phyloP scores from a whole-genome alignment of 306 rosid genomes.

The Casuarina cunninghamiana region DNA sequence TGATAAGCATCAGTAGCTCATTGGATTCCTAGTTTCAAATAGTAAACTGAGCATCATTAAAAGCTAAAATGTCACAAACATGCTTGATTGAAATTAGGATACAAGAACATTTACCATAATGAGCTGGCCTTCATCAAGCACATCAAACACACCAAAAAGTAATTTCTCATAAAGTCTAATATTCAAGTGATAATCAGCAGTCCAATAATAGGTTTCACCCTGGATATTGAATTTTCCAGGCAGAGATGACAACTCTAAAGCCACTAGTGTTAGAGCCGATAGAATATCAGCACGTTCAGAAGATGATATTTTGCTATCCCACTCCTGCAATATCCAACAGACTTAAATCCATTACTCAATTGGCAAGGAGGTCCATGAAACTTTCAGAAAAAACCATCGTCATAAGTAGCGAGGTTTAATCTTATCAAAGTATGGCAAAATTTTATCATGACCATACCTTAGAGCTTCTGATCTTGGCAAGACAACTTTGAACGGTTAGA shows the following conservation, averaged over 20 bases:
- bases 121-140: conserved; percentile 53
- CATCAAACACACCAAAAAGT: conserved; percentile 47
- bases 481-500: conserved; percentile 31
- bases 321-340: conserved; percentile 40
- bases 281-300: conserved; percentile 46
- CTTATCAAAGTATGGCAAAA: not conserved
- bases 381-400: not conserved
- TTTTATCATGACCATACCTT: conserved; percentile 33
- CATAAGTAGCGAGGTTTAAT: not conserved
- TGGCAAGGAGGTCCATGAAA: conserved; percentile 2
- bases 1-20: conserved; percentile 37
- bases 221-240: conserved; percentile 37
- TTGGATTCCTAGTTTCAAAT: conserved; percentile 43
- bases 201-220: conserved; percentile 47
- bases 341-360: conserved; percentile 4
- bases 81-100: conserved; percentile 7
- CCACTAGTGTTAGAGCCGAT: conserved; percentile 36
- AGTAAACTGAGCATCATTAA: conserved; percentile 16
- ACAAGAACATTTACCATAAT: conserved; percentile 32
- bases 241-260: conserved; percentile 43
- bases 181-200: conserved; percentile 51
- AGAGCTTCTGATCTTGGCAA: conserved; percentile 36
- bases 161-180: conserved; percentile 52
- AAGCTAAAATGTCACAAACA: conserved; percentile 8
- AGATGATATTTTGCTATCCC: conserved; percentile 43